phyloP scores from a whole-genome alignment of 495 filamentous ascomycete species.

The Hyphodiscus hymeniophilus region DNA sequence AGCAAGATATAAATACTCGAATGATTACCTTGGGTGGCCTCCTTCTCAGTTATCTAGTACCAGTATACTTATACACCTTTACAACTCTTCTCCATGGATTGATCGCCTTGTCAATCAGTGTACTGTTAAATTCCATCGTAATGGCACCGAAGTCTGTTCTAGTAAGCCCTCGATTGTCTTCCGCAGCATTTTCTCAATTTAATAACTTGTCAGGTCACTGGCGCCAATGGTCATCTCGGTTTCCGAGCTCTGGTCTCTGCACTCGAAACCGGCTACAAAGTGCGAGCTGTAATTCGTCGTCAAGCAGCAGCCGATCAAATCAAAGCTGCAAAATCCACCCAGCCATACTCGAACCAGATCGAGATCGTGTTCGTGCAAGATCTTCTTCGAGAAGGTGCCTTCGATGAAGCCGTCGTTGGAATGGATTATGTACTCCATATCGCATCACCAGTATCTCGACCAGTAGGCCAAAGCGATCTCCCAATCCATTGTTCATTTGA shows the following conservation, averaged over 20 bases:
- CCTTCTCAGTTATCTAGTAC: no score
- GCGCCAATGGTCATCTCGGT: slow-evolving; percentile 6
- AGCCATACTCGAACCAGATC: slow-evolving; percentile 22
- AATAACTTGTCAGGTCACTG: slow-evolving; percentile 21
- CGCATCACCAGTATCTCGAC: slow-evolving; percentile 26
- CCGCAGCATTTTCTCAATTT: background rate
- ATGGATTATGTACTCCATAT: slow-evolving; percentile 43
- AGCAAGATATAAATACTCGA: no score
- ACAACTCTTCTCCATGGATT: no score
- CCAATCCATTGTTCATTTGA: slow-evolving; percentile 20
- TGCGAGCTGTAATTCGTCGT: slow-evolving; percentile 36
- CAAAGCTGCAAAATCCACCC: slow-evolving; percentile 21
- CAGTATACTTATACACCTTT: no score
- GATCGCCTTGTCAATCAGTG: no score
- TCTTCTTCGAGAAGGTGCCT: slow-evolving; percentile 32
- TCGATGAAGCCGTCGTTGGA: slow-evolving; percentile 33
- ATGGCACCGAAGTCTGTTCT: slow-evolving; percentile 1
- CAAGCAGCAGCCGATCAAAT: slow-evolving; percentile 22
- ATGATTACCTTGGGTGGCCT: no score
- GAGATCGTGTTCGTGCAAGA: slow-evolving; percentile 37
- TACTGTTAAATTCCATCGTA: no score
- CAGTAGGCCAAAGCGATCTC: background rate
- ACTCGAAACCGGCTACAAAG: slow-evolving; percentile 28
- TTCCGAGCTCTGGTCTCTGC: slow-evolving; percentile 26
- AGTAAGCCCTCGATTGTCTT: background rate